Conservation (phyloP, 805 yeast genomes). For the Cyberlindnera meyerae region DNA sequence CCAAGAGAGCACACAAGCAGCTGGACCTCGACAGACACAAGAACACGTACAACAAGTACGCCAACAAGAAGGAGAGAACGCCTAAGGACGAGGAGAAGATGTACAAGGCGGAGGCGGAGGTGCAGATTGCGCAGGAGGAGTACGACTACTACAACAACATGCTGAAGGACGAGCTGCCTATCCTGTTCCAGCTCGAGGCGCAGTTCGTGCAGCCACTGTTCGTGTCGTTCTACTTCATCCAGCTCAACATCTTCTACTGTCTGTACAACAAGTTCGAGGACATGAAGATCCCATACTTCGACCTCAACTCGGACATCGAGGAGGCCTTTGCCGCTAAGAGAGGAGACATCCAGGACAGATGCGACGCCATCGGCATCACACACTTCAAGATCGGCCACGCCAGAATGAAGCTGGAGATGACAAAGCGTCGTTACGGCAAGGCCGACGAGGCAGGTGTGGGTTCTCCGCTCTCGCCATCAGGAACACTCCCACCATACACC, state of each 20-base stretch:
- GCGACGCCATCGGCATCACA: conserved; percentile 86
- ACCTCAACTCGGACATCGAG: conserved; percentile 74
- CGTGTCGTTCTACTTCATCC: conserved; percentile 95
- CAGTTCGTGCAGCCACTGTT: conserved; percentile 91
- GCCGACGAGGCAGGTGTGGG: conserved; percentile 39
- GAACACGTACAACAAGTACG: conserved; percentile 63
- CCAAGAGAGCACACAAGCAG: conserved; percentile 93
- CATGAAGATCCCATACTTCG: conserved; percentile 95
- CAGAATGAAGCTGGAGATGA: conserved; percentile 74
- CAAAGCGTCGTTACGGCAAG: conserved; percentile 66
- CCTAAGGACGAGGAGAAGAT: conserved; percentile 88
- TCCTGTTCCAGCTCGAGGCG: conserved; percentile 80
- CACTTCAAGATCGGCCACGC: conserved; percentile 90
- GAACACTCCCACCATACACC: conserved; percentile 34
- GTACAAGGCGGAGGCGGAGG: conserved; percentile 85
- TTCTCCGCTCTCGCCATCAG: conserved; percentile 26
- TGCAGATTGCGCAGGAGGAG: conserved; percentile 89
- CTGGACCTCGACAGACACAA: conserved; percentile 87
- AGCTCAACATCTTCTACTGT: conserved; percentile 92
- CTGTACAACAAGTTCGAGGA: conserved; percentile 88
- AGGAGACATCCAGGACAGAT: conserved; percentile 84
- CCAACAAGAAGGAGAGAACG: conserved; percentile 76
- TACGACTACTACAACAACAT: conserved; percentile 93
- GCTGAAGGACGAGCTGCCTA: conserved; percentile 86
- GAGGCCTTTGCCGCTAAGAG: conserved; percentile 77